Conservation (phyloP, 2,329 filamentous ascomycete genomes). For the Stachybotrys echinatus region DNA sequence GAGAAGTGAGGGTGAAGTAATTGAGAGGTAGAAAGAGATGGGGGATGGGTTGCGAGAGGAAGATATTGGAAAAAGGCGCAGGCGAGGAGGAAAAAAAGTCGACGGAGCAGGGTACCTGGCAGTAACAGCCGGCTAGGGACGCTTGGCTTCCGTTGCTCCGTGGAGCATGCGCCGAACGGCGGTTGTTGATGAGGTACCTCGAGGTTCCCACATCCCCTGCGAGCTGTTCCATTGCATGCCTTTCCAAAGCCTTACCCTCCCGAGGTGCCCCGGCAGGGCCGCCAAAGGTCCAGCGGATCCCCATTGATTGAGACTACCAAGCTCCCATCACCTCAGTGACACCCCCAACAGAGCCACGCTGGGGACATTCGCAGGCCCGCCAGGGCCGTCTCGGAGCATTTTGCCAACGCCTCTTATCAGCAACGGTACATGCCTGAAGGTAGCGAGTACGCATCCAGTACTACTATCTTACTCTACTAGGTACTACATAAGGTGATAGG, state of each 20-base stretch:
- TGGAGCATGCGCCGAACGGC: not conserved
- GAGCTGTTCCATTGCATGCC: no score
- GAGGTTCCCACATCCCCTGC: not conserved
- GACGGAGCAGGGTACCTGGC: not conserved
- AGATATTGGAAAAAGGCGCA: constrained; percentile 28
- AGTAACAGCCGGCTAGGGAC: not conserved
- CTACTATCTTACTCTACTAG: no score
- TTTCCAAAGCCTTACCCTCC: not conserved
- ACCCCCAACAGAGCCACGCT: not conserved
- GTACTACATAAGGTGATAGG: no score
- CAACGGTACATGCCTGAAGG: not conserved
- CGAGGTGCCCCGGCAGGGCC: not conserved
- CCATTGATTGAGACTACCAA: not conserved
- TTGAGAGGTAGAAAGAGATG: constrained; percentile 17
- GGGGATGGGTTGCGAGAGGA: constrained; percentile 28
- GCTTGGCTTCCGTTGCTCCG: not conserved
- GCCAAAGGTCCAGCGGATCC: not conserved
- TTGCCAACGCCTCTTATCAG: not conserved
- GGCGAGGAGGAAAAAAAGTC: constrained; percentile 15
- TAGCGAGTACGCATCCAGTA: no score
- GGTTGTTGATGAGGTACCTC: not conserved
- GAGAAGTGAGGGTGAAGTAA: constrained; percentile 20
- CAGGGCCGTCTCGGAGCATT: not conserved
- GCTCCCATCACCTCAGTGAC: not conserved
- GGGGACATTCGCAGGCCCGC: not conserved